These are phyloP conservation scores for Leccinum olivaceopallidum DNA, from an alignment of 768 basidiomycete species.

Conservation along the genomic window DNA sequence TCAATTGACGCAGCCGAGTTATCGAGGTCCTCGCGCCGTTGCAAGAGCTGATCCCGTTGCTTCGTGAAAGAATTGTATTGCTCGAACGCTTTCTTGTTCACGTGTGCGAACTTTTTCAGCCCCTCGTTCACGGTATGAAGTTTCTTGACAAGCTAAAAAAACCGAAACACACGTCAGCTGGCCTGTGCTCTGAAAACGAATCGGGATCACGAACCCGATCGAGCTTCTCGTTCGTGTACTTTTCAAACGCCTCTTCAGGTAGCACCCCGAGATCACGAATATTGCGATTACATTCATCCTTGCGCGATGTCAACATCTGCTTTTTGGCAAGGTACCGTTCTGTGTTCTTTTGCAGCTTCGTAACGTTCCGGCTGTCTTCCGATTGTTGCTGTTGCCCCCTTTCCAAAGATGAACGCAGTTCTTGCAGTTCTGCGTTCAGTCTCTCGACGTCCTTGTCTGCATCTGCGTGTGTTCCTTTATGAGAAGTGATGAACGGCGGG, in stretches of 20 bases:
- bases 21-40: slow-evolving; percentile 89
- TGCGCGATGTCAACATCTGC: slow-evolving; percentile 78
- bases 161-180: slow-evolving; percentile 8
- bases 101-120: slow-evolving; percentile 95
- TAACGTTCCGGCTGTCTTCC: slow-evolving; percentile 84
- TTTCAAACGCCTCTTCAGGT: slow-evolving; percentile 96
- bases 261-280: slow-evolving; percentile 96
- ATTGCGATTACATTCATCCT: slow-evolving; percentile 93
- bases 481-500: neutral
- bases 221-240: slow-evolving; percentile 86
- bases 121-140: slow-evolving; percentile 91
- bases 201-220: slow-evolving; percentile 64
- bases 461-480: slow-evolving; percentile 37
- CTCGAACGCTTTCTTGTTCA: slow-evolving; percentile 99
- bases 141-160: slow-evolving; percentile 80
- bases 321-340: slow-evolving; percentile 93
- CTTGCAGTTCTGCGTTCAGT: slow-evolving; percentile 61
- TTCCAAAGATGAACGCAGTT: slow-evolving; percentile 66
- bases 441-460: slow-evolving; percentile 75
- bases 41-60: slow-evolving; percentile 87
- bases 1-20: slow-evolving; percentile 87
- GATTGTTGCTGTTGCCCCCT: slow-evolving; percentile 76
- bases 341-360: slow-evolving; percentile 92
- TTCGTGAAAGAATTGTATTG: slow-evolving; percentile 98
- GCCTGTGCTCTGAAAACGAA: neutral